These are phyloP conservation scores for Colletotrichum lentis DNA, from an alignment of 2,329 filamentous ascomycete genomes.

Conservation along the genomic window DNA sequence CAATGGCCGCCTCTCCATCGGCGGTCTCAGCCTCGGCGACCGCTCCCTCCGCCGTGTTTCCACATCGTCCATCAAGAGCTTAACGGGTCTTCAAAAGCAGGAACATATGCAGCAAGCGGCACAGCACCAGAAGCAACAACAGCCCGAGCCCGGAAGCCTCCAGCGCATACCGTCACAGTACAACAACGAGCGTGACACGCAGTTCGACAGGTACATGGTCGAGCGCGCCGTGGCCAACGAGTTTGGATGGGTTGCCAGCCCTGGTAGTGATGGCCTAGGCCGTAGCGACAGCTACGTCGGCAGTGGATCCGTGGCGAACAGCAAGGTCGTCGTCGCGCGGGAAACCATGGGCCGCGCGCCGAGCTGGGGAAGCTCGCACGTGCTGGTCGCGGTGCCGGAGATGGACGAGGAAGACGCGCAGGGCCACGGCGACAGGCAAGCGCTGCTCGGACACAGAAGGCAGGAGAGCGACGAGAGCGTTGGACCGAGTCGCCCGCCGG, in stretches of 20 bases:
- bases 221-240: conserved; percentile 47
- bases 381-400: conserved; percentile 52
- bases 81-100: not conserved
- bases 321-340: conserved; percentile 25
- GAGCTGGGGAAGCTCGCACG: conserved; percentile 51
- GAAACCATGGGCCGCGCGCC: conserved; percentile 44
- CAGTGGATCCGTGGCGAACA: conserved; percentile 38
- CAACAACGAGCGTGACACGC: conserved; percentile 44
- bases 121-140: conserved; percentile 12
- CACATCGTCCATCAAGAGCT: conserved; percentile 30
- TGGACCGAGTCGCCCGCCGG: conserved; percentile 4
- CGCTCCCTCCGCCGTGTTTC: conserved; percentile 38
- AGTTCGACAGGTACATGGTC: conserved; percentile 44
- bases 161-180: conserved; percentile 36
- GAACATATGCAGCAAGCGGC: conserved; percentile 7
- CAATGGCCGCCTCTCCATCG: conserved; percentile 33
- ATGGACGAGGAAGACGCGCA: conserved; percentile 46
- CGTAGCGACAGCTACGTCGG: conserved; percentile 43
- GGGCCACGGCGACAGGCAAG: conserved; percentile 42
- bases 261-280: conserved; percentile 31
- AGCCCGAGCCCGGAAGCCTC: conserved; percentile 6
- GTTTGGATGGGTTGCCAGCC: conserved; percentile 46
- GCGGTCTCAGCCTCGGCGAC: conserved; percentile 27
- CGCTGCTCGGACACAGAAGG: conserved; percentile 42
- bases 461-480: conserved; percentile 22